These are phyloP conservation scores for Hippophae gyantsensis DNA, from an alignment of 306 rosid genomes.

Conservation along the genomic window DNA sequence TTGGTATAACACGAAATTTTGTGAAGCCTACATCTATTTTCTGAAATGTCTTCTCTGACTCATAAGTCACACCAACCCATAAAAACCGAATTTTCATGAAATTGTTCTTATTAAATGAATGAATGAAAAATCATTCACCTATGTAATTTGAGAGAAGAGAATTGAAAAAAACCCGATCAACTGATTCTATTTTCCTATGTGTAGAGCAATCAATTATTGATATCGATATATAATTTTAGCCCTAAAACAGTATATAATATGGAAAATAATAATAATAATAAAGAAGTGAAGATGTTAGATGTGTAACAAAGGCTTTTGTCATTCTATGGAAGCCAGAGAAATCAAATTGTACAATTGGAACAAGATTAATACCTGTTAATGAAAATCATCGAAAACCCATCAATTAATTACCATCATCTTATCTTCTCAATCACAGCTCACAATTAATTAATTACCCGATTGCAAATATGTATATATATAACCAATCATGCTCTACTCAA, in stretches of 20 bases:
- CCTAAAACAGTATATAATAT: background rate
- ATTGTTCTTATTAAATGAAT: too few relatives aligned
- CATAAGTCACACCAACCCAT: too few relatives aligned
- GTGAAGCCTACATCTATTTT: too few relatives aligned
- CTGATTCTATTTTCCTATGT: too few relatives aligned
- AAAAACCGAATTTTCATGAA: too few relatives aligned
- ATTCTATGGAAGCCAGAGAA: background rate
- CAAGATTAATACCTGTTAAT: conserved; percentile 30
- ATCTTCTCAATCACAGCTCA: conserved; percentile 5
- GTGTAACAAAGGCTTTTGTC: background rate
- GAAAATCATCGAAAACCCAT: background rate
- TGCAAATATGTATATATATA: conserved; percentile 13
- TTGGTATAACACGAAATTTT: too few relatives aligned
- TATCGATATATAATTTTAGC: too few relatives aligned
- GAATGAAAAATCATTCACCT: too few relatives aligned
- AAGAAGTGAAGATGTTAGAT: background rate
- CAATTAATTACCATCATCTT: conserved; percentile 15
- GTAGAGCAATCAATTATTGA: too few relatives aligned
- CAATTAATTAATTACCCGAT: conserved; percentile 17
- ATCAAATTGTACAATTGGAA: conserved; percentile 45
- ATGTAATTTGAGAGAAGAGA: too few relatives aligned
- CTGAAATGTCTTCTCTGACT: too few relatives aligned
- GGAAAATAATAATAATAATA: background rate
- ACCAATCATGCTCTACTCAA: background rate
- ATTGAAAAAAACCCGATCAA: too few relatives aligned